These are phyloP conservation scores for Hypoxylon rickii DNA, from an alignment of 495 filamentous ascomycete genomes.

Conservation along the genomic window DNA sequence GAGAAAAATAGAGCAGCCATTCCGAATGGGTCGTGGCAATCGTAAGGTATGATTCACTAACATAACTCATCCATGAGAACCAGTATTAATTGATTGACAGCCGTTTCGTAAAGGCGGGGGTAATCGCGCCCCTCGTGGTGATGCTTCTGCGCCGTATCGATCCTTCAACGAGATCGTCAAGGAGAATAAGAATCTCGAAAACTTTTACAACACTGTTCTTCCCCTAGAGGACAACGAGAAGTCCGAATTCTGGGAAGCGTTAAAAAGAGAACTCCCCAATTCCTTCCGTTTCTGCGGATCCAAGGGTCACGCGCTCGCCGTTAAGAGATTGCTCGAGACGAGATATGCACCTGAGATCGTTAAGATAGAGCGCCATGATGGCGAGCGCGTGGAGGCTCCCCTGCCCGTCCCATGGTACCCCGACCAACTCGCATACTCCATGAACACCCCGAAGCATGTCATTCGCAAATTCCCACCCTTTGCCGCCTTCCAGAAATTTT, in stretches of 20 bases:
- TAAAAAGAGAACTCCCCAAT: slow-evolving; percentile 85
- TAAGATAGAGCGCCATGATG: slow-evolving; percentile 74
- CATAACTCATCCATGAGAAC: no score
- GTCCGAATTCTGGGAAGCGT: slow-evolving; percentile 76
- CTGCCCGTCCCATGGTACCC: slow-evolving; percentile 86
- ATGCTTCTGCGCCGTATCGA: slow-evolving; percentile 39
- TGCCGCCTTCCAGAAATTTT: slow-evolving; percentile 91
- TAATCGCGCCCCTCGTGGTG: slow-evolving; percentile 30
- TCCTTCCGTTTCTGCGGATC: slow-evolving; percentile 96
- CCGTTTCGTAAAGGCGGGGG: slow-evolving; percentile 37
- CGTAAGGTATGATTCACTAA: slow-evolving; percentile 30
- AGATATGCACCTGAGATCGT: slow-evolving; percentile 87
- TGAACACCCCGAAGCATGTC: slow-evolving; percentile 95
- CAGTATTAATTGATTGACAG: no score
- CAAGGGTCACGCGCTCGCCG: slow-evolving; percentile 85
- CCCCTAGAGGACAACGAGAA: slow-evolving; percentile 74
- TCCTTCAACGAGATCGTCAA: slow-evolving; percentile 65
- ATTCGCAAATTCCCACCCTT: slow-evolving; percentile 91
- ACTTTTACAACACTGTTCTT: slow-evolving; percentile 78
- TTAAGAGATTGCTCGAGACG: slow-evolving; percentile 82
- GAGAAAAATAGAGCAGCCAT: slow-evolving; percentile 6
- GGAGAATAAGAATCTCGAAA: slow-evolving; percentile 76
- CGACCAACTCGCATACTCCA: slow-evolving; percentile 89
- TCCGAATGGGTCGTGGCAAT: slow-evolving; percentile 39
- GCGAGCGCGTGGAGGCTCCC: slow-evolving; percentile 77